These are phyloP conservation scores for Russula griseocarnosa DNA, from an alignment of 768 basidiomycete species.

Conservation along the genomic window DNA sequence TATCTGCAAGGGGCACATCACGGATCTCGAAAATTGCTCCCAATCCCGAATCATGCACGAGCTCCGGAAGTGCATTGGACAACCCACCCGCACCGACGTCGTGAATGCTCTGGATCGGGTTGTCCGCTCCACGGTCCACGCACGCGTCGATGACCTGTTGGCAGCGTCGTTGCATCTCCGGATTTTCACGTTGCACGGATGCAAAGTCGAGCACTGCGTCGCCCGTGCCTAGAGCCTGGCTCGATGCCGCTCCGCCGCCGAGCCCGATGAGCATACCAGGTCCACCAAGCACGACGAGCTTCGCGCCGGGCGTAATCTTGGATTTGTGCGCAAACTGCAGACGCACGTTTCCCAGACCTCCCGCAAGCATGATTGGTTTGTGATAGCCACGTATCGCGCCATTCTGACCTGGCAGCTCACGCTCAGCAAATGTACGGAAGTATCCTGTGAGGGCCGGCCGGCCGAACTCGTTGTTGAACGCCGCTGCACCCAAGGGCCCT, in stretches of 20 bases:
- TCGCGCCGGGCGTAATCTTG: slow-evolving; percentile 72
- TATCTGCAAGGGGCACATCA: slow-evolving; percentile 87
- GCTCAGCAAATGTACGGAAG: slow-evolving; percentile 91
- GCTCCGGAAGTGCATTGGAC: slow-evolving; percentile 93
- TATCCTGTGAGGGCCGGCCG: slow-evolving; percentile 89
- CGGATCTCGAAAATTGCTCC: slow-evolving; percentile 93
- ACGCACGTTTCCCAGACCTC: slow-evolving; percentile 92
- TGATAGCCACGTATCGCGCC: slow-evolving; percentile 90
- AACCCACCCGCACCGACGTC: slow-evolving; percentile 97
- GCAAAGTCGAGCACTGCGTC: slow-evolving; percentile 95
- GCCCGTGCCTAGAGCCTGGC: slow-evolving; percentile 85
- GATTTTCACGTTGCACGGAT: slow-evolving; percentile 95
- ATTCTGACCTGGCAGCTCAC: slow-evolving; percentile 52
- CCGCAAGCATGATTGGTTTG: slow-evolving; percentile 99
- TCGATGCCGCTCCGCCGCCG: slow-evolving; percentile 94
- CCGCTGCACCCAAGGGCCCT: slow-evolving; percentile 88
- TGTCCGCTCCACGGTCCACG: slow-evolving; percentile 52
- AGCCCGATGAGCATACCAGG: slow-evolving; percentile 95
- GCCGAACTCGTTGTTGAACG: slow-evolving; percentile 99
- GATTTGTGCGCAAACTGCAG: slow-evolving; percentile 77
- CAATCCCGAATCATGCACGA: slow-evolving; percentile 92
- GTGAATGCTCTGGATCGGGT: slow-evolving; percentile 93
- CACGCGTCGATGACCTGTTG: slow-evolving; percentile 98
- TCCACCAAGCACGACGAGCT: slow-evolving; percentile 89
- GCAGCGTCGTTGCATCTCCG: slow-evolving; percentile 96